A percentile compares a stretch with the other conserved stretches of the same genome.
These are phyloP conservation scores for Suhomyces atakaporum DNA, from an alignment of 1,139 yeast species.

Conservation along the genomic window DNA sequence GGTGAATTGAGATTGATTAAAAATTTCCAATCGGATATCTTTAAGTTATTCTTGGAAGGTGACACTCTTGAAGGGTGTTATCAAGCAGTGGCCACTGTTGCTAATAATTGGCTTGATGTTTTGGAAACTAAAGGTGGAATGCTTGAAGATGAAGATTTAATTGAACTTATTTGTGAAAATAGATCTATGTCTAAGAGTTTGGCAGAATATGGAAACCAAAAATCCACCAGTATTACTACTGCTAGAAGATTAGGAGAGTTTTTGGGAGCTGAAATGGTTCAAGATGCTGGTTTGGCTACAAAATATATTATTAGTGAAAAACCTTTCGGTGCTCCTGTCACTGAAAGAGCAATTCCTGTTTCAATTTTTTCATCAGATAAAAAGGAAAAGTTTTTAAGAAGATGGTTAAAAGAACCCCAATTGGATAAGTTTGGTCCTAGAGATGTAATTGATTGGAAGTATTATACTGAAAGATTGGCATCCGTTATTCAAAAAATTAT, in stretches of 20 bases:
- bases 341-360: slow-evolving; percentile 96
- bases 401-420: slow-evolving; percentile 84
- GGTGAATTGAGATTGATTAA: slow-evolving; percentile 94
- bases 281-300: slow-evolving; percentile 94
- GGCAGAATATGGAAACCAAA: slow-evolving; percentile 86
- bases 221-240: slow-evolving; percentile 94
- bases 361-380: slow-evolving; percentile 86
- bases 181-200: slow-evolving; percentile 93
- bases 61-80: slow-evolving; percentile 77
- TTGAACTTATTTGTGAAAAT: slow-evolving; percentile 94
- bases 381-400: slow-evolving; percentile 68
- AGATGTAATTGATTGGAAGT: slow-evolving; percentile 88
- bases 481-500: slow-evolving; percentile 94
- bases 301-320: slow-evolving; percentile 87
- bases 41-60: slow-evolving; percentile 89
- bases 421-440: slow-evolving; percentile 87
- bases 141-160: slow-evolving; percentile 91
- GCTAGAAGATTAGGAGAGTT: slow-evolving; percentile 93
- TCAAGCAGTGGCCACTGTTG: slow-evolving; percentile 85
- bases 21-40: slow-evolving; percentile 92
- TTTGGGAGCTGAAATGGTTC: slow-evolving; percentile 96
- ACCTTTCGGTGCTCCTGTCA: slow-evolving; percentile 86
- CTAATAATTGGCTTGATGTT: slow-evolving; percentile 95
- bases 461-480: slow-evolving; percentile 86
- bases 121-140: slow-evolving; percentile 83